Evolutionary conservation across 2,329 filamentous ascomycete genomes (phyloP).

Genomic region (Xylariaceae sp.): DNA sequence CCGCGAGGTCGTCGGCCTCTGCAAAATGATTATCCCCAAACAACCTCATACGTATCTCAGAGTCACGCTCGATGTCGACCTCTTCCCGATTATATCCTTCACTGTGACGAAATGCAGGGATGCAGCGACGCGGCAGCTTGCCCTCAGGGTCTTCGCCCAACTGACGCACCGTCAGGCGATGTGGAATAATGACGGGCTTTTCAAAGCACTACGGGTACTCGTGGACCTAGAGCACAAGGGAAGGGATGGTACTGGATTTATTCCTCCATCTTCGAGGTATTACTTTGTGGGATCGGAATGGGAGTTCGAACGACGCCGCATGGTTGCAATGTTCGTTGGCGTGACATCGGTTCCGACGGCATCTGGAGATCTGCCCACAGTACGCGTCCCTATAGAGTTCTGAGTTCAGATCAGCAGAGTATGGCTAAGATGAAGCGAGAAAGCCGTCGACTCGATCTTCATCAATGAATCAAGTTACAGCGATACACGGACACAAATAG

Average conservation of each 20-base stretch:
- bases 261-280: constrained; percentile 17
- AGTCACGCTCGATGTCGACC: constrained; percentile 15
- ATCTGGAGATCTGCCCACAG: constrained; percentile 5
- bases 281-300: constrained; percentile 15
- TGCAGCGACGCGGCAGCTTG: constrained; percentile 11
- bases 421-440: too few species aligned
- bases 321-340: constrained; percentile 14
- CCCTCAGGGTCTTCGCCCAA: constrained; percentile 12
- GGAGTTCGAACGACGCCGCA: constrained; percentile 13
- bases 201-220: constrained; percentile 13
- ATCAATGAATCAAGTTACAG: too few species aligned
- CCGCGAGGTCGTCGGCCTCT: constrained; percentile 14
- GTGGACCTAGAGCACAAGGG: constrained; percentile 15
- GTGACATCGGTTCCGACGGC: constrained; percentile 7
- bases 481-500: too few species aligned
- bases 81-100: constrained; percentile 19
- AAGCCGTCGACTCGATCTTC: too few species aligned
- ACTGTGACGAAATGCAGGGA: constrained; percentile 18
- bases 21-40: constrained; percentile 12
- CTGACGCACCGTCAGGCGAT: constrained; percentile 17
- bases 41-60: constrained; percentile 9
- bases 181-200: constrained; percentile 17
- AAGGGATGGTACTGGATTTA: constrained; percentile 11
- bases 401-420: neutral
- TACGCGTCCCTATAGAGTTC: constrained; percentile 17